Evolutionary conservation across 495 filamentous ascomycete genomes (phyloP).

Genomic region (Penicillium verhagenii): DNA sequence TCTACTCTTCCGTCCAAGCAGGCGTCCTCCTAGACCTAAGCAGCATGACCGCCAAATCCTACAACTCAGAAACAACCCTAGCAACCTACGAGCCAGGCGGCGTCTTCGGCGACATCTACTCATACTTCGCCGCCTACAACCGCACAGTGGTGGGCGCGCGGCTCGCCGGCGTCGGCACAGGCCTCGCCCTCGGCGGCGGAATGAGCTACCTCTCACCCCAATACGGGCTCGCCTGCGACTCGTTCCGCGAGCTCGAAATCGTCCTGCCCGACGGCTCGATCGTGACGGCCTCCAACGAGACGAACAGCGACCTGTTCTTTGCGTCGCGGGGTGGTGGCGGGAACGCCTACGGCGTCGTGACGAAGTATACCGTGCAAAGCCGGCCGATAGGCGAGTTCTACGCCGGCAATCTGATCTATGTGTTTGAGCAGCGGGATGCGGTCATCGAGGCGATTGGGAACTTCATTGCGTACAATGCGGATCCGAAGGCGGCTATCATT

Average conservation of each 20-base stretch:
- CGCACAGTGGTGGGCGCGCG: conserved; percentile 35
- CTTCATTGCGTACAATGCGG: conserved; percentile 33
- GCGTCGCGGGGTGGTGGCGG: conserved; percentile 52
- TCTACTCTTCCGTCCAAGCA: conserved; percentile 35
- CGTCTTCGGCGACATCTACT: conserved; percentile 31
- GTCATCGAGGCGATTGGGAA: conserved; percentile 27
- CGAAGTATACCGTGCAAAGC: conserved; percentile 31
- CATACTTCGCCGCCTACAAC: conserved; percentile 27
- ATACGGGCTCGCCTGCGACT: conserved; percentile 36
- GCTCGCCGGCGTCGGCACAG: conserved; percentile 32
- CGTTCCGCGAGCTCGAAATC: conserved; percentile 39
- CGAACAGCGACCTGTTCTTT: conserved; percentile 59
- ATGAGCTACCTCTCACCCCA: conserved; percentile 39
- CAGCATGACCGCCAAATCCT: conserved; percentile 24
- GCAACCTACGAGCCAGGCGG: conserved; percentile 34
- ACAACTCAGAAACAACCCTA: conserved; percentile 29
- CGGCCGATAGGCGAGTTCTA: conserved; percentile 26
- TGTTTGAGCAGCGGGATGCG: conserved; percentile 22
- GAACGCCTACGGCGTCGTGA: conserved; percentile 51
- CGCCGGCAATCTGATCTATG: conserved; percentile 32
- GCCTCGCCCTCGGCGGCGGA: conserved; percentile 33
- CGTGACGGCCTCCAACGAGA: conserved; percentile 43
- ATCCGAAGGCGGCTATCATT: conserved; percentile 34
- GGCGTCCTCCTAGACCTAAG: conserved; percentile 49
- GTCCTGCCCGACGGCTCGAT: conserved; percentile 52